A percentile compares a stretch with the other conserved stretches of the same genome.
Evolutionary conservation across 1,284 basidiomycete genomes (phyloP).

Genomic region (Trichosporon asahii): DNA sequence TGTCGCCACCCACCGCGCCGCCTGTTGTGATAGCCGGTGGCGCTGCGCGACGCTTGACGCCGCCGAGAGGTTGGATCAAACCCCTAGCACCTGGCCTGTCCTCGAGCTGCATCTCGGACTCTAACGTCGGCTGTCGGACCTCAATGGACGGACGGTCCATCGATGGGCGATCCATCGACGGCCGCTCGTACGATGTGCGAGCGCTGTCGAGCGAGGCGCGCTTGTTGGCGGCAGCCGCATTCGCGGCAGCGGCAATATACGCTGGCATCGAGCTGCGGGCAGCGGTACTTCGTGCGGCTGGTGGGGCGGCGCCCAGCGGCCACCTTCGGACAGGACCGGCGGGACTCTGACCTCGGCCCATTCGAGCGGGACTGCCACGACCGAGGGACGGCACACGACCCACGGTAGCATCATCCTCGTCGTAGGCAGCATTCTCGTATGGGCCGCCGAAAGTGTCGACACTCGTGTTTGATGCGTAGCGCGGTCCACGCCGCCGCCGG

Average conservation of each 20-base stretch:
- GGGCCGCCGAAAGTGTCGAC: slow-evolving; percentile 20
- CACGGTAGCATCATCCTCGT: background rate
- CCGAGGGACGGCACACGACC: background rate
- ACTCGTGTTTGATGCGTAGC: slow-evolving; percentile 15
- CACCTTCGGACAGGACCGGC: background rate
- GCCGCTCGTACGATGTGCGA: background rate
- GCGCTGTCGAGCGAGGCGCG: slow-evolving; percentile 7
- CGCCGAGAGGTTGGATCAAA: slow-evolving; percentile 2
- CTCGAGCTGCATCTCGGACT: background rate
- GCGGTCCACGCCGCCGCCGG: background rate
- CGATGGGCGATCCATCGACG: background rate
- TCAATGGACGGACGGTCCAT: background rate
- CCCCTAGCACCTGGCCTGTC: background rate
- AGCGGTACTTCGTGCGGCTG: background rate
- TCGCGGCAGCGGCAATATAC: slow-evolving; percentile 5
- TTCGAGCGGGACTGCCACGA: background rate
- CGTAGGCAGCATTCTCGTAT: background rate
- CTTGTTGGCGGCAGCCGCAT: background rate
- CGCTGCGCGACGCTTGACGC: slow-evolving; percentile 8
- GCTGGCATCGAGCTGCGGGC: background rate
- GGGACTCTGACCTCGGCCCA: background rate
- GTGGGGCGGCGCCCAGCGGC: background rate
- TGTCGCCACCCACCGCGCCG: slow-evolving; percentile 15
- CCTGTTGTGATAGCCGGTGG: background rate
- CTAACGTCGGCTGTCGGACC: background rate